phyloP scores from a whole-genome alignment of 306 rosid species.

The Calophaca sinica region DNA sequence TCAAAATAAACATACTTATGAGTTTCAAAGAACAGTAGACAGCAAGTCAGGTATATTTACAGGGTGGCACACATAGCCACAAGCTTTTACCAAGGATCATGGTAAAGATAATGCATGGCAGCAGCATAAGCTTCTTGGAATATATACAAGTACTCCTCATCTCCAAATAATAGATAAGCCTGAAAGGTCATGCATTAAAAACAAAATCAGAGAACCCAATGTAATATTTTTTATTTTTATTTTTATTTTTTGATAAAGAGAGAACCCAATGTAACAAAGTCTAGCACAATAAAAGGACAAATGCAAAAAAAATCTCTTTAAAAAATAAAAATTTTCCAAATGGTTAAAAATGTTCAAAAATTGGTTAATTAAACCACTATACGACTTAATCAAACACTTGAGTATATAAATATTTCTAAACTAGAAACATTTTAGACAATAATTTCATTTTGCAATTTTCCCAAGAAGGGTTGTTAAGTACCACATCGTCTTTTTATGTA shows the following conservation, averaged over 20 bases:
- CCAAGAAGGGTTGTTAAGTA: not conserved
- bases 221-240: not conserved
- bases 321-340: not conserved
- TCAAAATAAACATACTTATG: constrained; percentile 13
- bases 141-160: constrained; percentile 93
- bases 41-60: constrained; percentile 41
- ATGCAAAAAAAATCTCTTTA: not conserved
- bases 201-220: constrained; percentile 40
- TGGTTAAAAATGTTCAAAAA: not conserved
- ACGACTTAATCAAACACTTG: constrained; percentile 12
- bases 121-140: constrained; percentile 99
- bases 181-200: constrained; percentile 51
- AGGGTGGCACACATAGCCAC: constrained; percentile 51
- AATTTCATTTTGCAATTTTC: constrained; percentile 25
- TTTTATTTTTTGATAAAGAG: too few species aligned
- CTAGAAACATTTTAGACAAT: not conserved
- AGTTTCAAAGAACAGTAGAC: constrained; percentile 38
- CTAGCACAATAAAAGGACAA: not conserved
- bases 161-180: constrained; percentile 96
- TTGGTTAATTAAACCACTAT: not conserved
- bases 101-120: constrained; percentile 86
- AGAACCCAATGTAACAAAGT: not conserved
- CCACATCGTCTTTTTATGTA: constrained; percentile 9
- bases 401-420: constrained; percentile 5
- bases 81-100: constrained; percentile 92